Evolutionary conservation across 192 early-diverging fungal genomes (phyloP), one percentile per base, ranked within the genome.

Genomic region (Spizellomyces sp.): DNA sequence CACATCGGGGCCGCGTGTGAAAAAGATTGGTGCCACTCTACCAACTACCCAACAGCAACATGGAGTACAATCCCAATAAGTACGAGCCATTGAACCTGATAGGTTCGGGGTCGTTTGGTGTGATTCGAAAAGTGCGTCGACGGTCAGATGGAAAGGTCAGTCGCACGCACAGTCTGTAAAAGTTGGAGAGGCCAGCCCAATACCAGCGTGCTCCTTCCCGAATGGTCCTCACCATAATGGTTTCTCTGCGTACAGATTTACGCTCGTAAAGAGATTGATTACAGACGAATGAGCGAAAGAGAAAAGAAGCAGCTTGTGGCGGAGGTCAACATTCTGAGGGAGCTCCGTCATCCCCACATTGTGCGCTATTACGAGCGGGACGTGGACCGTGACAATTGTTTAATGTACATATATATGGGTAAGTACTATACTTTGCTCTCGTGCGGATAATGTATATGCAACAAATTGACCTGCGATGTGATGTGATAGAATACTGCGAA

Each of bases 251-350:
- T 36, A 36, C 27, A 90, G 89, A 81, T 92, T n/a, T 70, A 90
- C 46, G 90, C 88, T 19, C 72, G 90, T 42, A 92, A 92, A 74
- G 91, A 92, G 73, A 92, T 92, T 62, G 91, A 92, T 64, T 92
- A 90, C 79, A 80, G 85, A 12, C 88, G 88, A 70, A 92, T 92
- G 91, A 81, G 71, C 36, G 88, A 86, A 43, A 86, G 87, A 59
- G 90, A 92, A 71, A 90, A 88, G 76, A 75, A 78, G 47, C 91
- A 92, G 64, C 81, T 92, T 48, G 89, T 92, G 12, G 76, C 87
- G 45, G 91, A 91, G 75, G 90, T 91, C 64, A 90, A 90, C 72
- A 90, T 91, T 61, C 70, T 91, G 14, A 73, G 88, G 55, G 89
- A 92, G 62, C 83, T 90, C 12, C 79, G 84, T 42, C 90, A 92